phyloP scores from a whole-genome alignment of 768 basidiomycete genomes.

The Sistotremastrum niveocremeum region DNA sequence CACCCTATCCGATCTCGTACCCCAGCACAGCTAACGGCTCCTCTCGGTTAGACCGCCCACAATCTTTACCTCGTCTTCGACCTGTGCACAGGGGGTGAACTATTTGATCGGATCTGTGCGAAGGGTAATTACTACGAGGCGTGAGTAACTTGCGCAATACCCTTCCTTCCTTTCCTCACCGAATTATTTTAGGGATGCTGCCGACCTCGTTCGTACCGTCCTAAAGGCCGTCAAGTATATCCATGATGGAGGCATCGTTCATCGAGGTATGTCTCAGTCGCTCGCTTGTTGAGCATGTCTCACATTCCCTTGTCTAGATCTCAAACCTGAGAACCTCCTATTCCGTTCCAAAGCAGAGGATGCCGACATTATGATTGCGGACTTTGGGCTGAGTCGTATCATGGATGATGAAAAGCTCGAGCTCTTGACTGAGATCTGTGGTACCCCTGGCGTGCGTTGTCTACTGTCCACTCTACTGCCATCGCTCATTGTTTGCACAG shows the following conservation, averaged over 20 bases:
- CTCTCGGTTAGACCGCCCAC: constrained; percentile 53
- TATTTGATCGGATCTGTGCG: constrained; percentile 98
- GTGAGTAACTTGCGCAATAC: constrained; percentile 28
- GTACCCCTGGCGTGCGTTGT: constrained; percentile 66
- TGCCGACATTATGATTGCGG: constrained; percentile 92
- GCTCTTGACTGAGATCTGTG: constrained; percentile 88
- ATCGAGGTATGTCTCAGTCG: constrained; percentile 43
- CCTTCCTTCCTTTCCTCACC: not conserved
- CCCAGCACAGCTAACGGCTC: constrained; percentile 1
- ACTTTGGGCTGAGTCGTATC: constrained; percentile 86
- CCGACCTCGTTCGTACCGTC: constrained; percentile 76
- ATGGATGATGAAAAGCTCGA: constrained; percentile 85
- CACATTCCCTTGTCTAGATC: constrained; percentile 32
- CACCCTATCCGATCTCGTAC: not conserved
- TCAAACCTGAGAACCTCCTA: constrained; percentile 96
- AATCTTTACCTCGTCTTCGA: constrained; percentile 94
- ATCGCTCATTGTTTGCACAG: constrained; percentile 16
- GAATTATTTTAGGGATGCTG: constrained; percentile 58
- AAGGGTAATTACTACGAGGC: constrained; percentile 95
- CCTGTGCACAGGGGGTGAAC: constrained; percentile 92
- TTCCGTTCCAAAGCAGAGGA: constrained; percentile 85
- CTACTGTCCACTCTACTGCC: not conserved
- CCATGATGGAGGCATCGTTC: constrained; percentile 85
- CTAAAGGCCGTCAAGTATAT: constrained; percentile 82
- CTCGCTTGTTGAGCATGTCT: too few relatives aligned